Percentiles rank a stretch among this genome's conserved stretches.
These are phyloP conservation scores for Tolypocladium ophioglossoides DNA, from an alignment of 2,329 filamentous ascomycete species.

Conservation along the genomic window DNA sequence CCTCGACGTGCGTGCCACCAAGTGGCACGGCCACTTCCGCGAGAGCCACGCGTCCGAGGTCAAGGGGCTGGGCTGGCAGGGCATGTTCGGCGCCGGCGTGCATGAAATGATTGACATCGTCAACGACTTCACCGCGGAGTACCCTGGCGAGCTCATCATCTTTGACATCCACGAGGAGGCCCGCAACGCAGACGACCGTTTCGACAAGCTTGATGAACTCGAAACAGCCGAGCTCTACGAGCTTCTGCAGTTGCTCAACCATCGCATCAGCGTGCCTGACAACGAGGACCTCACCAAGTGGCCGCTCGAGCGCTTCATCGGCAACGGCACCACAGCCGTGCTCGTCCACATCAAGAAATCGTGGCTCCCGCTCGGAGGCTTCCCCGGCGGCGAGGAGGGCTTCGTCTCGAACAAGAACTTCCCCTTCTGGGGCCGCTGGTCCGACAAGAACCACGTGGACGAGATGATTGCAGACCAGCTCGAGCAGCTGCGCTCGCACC, in stretches of 20 bases:
- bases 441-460: slow-evolving; percentile 5
- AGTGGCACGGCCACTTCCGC: slow-evolving; percentile 1
- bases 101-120: slow-evolving; percentile 16
- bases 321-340: slow-evolving; percentile 12
- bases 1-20: slow-evolving; percentile 16
- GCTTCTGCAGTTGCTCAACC: slow-evolving; percentile 10
- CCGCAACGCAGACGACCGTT: slow-evolving; percentile 1
- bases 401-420: slow-evolving; percentile 15
- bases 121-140: slow-evolving; percentile 16
- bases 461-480: slow-evolving; percentile 13
- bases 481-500: slow-evolving; percentile 2
- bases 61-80: slow-evolving; percentile 8
- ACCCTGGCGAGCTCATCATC: slow-evolving; percentile 23
- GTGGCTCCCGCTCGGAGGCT: slow-evolving; percentile 10
- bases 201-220: background rate
- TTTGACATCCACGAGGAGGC: slow-evolving; percentile 15
- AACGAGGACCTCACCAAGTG: slow-evolving; percentile 13
- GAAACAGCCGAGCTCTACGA: slow-evolving; percentile 9
- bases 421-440: slow-evolving; percentile 14
- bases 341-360: slow-evolving; percentile 15
- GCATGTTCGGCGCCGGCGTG: slow-evolving; percentile 13
- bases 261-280: slow-evolving; percentile 11
- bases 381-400: slow-evolving; percentile 15
- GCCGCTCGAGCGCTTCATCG: slow-evolving; percentile 16
- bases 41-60: slow-evolving; percentile 12